Evolutionary conservation across 2,329 filamentous ascomycete genomes (phyloP).

Genomic region (Ilyonectria sp.): DNA sequence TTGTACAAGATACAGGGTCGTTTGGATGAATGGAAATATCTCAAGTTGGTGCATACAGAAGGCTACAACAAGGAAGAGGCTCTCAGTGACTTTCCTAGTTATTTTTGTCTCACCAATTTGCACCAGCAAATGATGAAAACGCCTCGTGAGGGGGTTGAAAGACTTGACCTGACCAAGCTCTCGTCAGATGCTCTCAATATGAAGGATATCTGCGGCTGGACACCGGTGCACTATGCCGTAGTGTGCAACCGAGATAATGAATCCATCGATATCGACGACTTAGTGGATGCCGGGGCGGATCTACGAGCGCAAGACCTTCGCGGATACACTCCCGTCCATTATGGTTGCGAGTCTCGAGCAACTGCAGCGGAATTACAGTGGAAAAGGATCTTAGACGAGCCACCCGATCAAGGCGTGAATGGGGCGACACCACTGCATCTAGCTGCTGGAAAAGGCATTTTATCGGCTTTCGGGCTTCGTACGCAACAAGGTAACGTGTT

Average conservation of each 20-base stretch:
- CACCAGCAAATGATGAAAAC: too few species aligned
- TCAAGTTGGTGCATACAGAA: not conserved
- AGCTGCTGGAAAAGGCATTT: not conserved
- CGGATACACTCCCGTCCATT: conserved; percentile 12
- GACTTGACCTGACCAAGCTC: too few species aligned
- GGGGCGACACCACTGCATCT: conserved; percentile 2
- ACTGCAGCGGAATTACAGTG: too few species aligned
- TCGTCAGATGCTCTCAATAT: too few species aligned
- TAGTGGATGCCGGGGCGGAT: not conserved
- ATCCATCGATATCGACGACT: too few species aligned
- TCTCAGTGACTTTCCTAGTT: not conserved
- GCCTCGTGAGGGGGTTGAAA: too few species aligned
- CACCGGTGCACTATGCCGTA: not conserved
- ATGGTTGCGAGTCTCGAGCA: too few species aligned
- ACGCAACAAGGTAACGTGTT: too few species aligned
- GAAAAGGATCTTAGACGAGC: too few species aligned
- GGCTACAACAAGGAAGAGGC: not conserved
- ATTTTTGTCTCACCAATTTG: not conserved
- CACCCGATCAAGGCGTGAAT: not conserved
- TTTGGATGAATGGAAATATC: too few species aligned
- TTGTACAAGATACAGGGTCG: not conserved
- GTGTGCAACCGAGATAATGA: too few species aligned
- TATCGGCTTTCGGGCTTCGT: too few species aligned
- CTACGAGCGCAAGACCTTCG: not conserved
- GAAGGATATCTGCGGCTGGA: conserved; percentile 5